Evolutionary conservation across 2,329 filamentous ascomycete genomes (phyloP), one percentile per base, ranked within the genome.

Genomic region (Blastomyces silverae): DNA sequence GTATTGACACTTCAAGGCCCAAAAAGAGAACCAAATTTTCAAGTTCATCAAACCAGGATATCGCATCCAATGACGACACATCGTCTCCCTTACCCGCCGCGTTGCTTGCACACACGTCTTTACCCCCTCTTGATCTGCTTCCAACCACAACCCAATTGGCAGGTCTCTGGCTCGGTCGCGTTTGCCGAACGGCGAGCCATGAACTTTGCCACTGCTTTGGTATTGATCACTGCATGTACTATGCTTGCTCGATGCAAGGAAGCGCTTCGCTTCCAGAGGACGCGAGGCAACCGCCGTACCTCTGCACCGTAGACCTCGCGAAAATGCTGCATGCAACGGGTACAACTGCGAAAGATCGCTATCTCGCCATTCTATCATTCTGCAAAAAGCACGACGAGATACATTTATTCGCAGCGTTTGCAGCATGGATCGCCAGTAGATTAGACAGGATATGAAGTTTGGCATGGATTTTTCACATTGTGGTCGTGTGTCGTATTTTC

Each of bases 201-300:
- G 87, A 90, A 70, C 74, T 90, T 0, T 85, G 86, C 0, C 88
- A 89, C 72, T 90, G 87, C 70, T 81, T 90, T 48, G 85, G 84
- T 0, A 79, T 90, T 17, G 87, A 74, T 8, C 87, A 90, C 71
- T 90, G 88, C 70, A 76, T 83, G 25, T 75, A 74, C 46, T 74
- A 75, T 61, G 73, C 74, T 0, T 75, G 74, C 58, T 65, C 67
- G 5, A 75, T 76, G 73, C 74, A 76, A 57, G 72, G 73, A 25
- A 74, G 67, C 15, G 69, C 69, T 8, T 73, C 71, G 8, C 66
- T 76, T 2, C 50, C 66, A 10, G 74, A 76, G 66, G 74, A 76
- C 64, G 67, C 67, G 10, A 64, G 73, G 25, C 74, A 76, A 53
- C 73, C 73, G 25, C 71, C 73, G 22, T 75, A 75, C 65, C 69